Conservation (phyloP, 345 rosid genomes). For the Dovyalis caffra region DNA sequence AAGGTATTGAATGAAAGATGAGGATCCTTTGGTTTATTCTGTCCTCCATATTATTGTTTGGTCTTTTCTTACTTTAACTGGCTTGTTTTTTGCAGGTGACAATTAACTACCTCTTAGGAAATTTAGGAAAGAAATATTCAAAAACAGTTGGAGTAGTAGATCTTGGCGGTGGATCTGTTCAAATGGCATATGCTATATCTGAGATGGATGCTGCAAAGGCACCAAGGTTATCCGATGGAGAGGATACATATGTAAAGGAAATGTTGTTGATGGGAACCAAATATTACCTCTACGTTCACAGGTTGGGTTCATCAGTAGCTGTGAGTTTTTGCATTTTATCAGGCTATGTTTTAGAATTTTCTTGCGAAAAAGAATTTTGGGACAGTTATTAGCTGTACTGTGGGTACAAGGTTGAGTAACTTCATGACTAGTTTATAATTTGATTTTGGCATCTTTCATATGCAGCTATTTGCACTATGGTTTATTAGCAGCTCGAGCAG, state of each 20-base stretch:
- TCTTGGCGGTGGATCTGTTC: slow-evolving; percentile 99
- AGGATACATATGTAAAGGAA: slow-evolving; percentile 75
- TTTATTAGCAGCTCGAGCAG: slow-evolving; percentile 93
- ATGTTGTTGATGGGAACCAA: slow-evolving; percentile 73
- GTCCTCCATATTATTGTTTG: neutral
- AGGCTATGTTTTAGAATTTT: neutral
- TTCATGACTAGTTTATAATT: slow-evolving; percentile 14
- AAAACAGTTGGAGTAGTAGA: slow-evolving; percentile 94
- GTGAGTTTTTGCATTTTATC: slow-evolving; percentile 5
- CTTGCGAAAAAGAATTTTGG: neutral
- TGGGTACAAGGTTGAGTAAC: neutral
- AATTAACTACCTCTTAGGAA: slow-evolving; percentile 79
- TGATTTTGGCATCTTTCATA: slow-evolving; percentile 20
- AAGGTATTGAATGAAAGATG: neutral
- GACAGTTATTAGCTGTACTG: neutral
- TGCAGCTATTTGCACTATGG: slow-evolving; percentile 93
- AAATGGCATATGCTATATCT: slow-evolving; percentile 98
- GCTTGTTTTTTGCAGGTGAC: slow-evolving; percentile 65
- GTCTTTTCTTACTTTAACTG: neutral
- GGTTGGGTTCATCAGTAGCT: slow-evolving; percentile 41
- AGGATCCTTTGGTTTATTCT: neutral
- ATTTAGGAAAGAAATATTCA: slow-evolving; percentile 66
- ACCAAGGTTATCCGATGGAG: slow-evolving; percentile 62
- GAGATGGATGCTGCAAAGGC: slow-evolving; percentile 73
- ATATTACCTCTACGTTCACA: slow-evolving; percentile 92